Percentiles rank a stretch among this genome's conserved stretches.
Conservation (phyloP, 257 asterid genomes). For the Datura wrightii region DNA sequence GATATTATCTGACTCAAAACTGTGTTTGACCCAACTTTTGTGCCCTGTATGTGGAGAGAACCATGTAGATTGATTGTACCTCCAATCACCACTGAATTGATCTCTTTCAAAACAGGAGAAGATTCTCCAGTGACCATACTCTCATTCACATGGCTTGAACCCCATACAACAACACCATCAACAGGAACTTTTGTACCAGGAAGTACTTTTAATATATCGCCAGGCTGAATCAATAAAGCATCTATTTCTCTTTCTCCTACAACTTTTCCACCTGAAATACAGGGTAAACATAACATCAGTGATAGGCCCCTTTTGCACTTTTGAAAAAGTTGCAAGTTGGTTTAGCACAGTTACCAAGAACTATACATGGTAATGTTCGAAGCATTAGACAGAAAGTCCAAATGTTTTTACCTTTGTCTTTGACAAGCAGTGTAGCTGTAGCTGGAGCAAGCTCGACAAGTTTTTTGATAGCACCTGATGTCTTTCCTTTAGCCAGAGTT, state of each 20-base stretch:
- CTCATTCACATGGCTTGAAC: conserved; percentile 94
- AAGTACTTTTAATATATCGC: conserved; percentile 83
- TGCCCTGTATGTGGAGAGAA: conserved; percentile 82
- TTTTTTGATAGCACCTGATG: conserved; percentile 95
- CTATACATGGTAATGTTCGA: background rate
- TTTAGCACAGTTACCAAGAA: conserved; percentile 13
- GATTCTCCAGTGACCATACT: conserved; percentile 99
- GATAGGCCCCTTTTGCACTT: background rate
- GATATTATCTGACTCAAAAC: conserved; percentile 95
- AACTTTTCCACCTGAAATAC: conserved; percentile 77
- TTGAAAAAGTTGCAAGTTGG: background rate
- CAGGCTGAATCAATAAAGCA: conserved; percentile 90
- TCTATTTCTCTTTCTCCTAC: conserved; percentile 91
- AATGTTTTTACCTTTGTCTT: conserved; percentile 65
- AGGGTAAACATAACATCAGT: background rate
- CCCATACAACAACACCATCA: conserved; percentile 95
- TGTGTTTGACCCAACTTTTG: conserved; percentile 91
- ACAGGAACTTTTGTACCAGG: conserved; percentile 95
- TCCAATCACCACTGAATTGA: conserved; percentile 72
- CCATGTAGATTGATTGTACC: conserved; percentile 98
- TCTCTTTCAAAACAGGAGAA: conserved; percentile 74
- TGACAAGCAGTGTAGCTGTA: conserved; percentile 74
- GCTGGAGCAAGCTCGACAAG: conserved; percentile 97
- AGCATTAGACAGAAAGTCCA: conserved; percentile 14
- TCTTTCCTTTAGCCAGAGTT: conserved; percentile 93